Percentiles rank a stretch among this genome's conserved stretches.
Conservation (phyloP, 2,329 filamentous ascomycete genomes). For the Sclerotinia borealis region DNA sequence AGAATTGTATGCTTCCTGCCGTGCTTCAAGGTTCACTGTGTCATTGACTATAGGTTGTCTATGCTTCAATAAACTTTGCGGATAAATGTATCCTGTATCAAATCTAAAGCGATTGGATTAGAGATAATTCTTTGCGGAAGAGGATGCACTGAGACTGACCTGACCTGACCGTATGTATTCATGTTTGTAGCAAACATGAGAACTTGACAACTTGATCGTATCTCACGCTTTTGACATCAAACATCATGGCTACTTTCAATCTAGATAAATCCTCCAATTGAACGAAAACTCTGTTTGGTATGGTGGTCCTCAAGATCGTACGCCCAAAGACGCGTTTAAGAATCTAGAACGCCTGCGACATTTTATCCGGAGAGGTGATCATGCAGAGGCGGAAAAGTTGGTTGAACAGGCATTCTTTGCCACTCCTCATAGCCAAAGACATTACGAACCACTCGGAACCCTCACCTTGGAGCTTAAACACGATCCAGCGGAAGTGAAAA, state of each 20-base stretch:
- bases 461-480: slow-evolving; percentile 39
- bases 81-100: not conserved
- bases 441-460: slow-evolving; percentile 40
- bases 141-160: not conserved
- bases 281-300: slow-evolving; percentile 46
- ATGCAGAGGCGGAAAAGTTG: slow-evolving; percentile 38
- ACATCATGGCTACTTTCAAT: not conserved
- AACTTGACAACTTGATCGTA: not conserved
- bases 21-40: no score
- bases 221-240: not conserved
- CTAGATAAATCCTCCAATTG: slow-evolving; percentile 36
- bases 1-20: not conserved
- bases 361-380: slow-evolving; percentile 36
- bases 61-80: not conserved
- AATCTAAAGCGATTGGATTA: not conserved
- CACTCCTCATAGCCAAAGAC: slow-evolving; percentile 40
- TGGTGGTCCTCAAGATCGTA: slow-evolving; percentile 40
- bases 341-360: slow-evolving; percentile 37
- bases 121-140: not conserved
- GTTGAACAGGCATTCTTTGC: slow-evolving; percentile 39
- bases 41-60: not conserved
- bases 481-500: slow-evolving; percentile 21
- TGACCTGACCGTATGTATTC: no score
- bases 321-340: slow-evolving; percentile 35
- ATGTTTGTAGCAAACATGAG: not conserved